Evolutionary conservation across 2,329 filamentous ascomycete genomes (phyloP).

Genomic region (Didymella pinodella): DNA sequence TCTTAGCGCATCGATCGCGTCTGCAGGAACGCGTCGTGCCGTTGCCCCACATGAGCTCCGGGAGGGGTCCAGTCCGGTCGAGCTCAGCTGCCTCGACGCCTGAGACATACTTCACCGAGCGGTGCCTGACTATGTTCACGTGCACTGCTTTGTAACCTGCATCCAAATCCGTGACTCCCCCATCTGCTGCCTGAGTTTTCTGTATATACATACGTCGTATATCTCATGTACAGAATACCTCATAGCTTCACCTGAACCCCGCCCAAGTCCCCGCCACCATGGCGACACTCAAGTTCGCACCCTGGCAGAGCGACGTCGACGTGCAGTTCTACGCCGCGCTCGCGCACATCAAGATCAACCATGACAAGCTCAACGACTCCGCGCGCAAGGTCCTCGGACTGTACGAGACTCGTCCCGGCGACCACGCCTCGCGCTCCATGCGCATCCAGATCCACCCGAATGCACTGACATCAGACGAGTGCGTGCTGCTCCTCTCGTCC

Average conservation of each 20-base stretch:
- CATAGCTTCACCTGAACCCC: conserved; percentile 9
- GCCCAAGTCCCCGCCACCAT: conserved; percentile 33
- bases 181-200: conserved; percentile 14
- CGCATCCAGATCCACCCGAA: conserved; percentile 90
- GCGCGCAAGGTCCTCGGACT: conserved; percentile 84
- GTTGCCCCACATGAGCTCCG: conserved; percentile 20
- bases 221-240: background rate
- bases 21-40: conserved; percentile 39
- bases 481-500: conserved; percentile 51
- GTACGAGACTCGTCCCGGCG: conserved; percentile 81
- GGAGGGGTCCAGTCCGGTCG: conserved; percentile 5
- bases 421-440: conserved; percentile 77
- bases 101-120: background rate
- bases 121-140: conserved; percentile 36
- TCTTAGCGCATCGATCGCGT: conserved; percentile 19
- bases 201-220: background rate
- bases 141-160: conserved; percentile 25
- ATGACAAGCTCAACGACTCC: conserved; percentile 96
- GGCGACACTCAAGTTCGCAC: conserved; percentile 74
- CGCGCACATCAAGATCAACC: conserved; percentile 92
- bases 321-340: conserved; percentile 92
- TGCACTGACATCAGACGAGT: conserved; percentile 85
- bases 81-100: background rate
- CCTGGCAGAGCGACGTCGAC: conserved; percentile 93
- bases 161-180: conserved; percentile 31